Evolutionary conservation across 148 eudicot genomes (phyloP), one percentile per base, ranked within the genome.

Genomic region (Rhododendron griersonianum): DNA sequence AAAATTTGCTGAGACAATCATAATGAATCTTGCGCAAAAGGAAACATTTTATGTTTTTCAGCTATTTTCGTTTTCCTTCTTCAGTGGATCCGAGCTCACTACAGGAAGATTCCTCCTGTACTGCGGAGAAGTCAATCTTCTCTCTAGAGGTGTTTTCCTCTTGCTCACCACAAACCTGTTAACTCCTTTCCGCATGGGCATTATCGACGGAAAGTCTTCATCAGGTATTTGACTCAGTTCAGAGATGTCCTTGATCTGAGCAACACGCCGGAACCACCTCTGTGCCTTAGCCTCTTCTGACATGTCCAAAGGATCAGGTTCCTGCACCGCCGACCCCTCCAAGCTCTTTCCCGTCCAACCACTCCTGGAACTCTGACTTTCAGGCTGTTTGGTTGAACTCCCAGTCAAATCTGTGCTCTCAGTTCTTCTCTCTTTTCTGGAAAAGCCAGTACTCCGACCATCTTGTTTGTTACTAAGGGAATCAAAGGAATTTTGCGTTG

Each of bases 151-250:
- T 1, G 98, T 93, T 84, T 97, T 97, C 92, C 99, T 91, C 95
- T 97, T 97, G 90, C 99, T 97, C 80, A 97, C 98, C 61, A 97
- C 99, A 84, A 97, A 97, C 82, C 99, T 87, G 88, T 97, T 97
- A 23, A 97, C 98, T n/a, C 99, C 99, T 87, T 97, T 97, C 86
- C 98, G 87, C 96, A 97, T 93, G 0, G 99, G 99, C 98, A 97
- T 97, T 73, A 97, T 95, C 10, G 98, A 95, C 0, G 99, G 99
- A 82, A 97, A 97, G 81, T 97, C 99, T 86, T 97, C 98, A 84
- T 97, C 99, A 0, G 99, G 99, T 47, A 97, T 94, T 86, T 97
- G 92, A 85, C 98, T 95, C 55, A 97, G 92, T 87, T 97, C 99
- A 57, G 98, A 93, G 37, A 95, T 95, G 87, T 97, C 98, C 86